Evolutionary conservation across 345 rosid species (phyloP).

Genomic region (Euphorbia pulcherrima): DNA sequence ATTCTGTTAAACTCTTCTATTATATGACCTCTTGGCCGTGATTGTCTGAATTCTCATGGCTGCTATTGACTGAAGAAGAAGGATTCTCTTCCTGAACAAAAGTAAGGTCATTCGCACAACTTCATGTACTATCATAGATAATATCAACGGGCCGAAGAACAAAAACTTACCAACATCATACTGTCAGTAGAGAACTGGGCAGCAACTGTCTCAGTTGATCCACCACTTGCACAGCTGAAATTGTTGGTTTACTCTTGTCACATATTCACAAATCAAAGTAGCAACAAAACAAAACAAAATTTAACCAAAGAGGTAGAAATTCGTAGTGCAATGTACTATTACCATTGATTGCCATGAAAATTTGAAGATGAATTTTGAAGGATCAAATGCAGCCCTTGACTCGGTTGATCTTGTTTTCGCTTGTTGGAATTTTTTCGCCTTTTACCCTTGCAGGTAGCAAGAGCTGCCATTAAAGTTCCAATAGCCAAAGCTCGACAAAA

Average conservation of each 20-base stretch:
- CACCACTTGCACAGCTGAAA: constrained; percentile 32
- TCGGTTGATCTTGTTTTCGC: constrained; percentile 5
- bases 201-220: constrained; percentile 1
- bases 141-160: neutral
- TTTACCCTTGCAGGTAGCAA: constrained; percentile 21
- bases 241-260: neutral
- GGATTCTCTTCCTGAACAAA: constrained; percentile 34
- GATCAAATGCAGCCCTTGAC: constrained; percentile 17
- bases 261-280: neutral
- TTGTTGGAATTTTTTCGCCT: neutral
- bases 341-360: constrained; percentile 26
- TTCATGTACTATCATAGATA: neutral
- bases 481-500: constrained; percentile 52
- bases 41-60: constrained; percentile 6
- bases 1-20: neutral
- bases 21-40: constrained; percentile 18
- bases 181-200: constrained; percentile 11
- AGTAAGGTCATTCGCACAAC: neutral
- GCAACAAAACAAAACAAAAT: neutral
- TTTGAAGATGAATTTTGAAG: constrained; percentile 19
- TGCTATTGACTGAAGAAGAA: neutral
- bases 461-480: constrained; percentile 35
- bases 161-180: constrained; percentile 19
- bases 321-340: neutral
- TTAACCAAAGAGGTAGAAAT: neutral